phyloP scores from a whole-genome alignment of 108 stramenopile species.

The Pseudonitzschia pungens region DNA sequence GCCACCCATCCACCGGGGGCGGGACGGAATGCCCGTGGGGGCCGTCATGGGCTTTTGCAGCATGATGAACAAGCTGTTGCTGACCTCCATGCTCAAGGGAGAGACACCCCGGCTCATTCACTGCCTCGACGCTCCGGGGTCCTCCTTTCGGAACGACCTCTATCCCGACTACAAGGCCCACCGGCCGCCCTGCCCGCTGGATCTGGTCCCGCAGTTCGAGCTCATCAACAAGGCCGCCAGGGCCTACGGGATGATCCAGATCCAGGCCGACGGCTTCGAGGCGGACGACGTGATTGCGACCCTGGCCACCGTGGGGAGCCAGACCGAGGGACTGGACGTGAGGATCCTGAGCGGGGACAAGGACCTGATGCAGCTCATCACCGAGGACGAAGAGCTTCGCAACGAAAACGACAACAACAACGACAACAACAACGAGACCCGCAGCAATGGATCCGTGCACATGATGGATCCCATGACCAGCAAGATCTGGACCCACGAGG shows the following conservation, averaged over 20 bases:
- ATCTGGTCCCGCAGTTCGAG: slow-evolving; percentile 83
- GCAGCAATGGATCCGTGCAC: slow-evolving; percentile 41
- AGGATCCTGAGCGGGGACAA: slow-evolving; percentile 85
- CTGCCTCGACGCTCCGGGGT: slow-evolving; percentile 68
- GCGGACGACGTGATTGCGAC: slow-evolving; percentile 94
- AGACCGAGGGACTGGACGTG: slow-evolving; percentile 62
- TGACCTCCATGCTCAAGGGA: slow-evolving; percentile 53
- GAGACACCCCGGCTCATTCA: slow-evolving; percentile 79
- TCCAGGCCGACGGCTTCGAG: slow-evolving; percentile 79
- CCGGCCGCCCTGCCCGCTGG: slow-evolving; percentile 72
- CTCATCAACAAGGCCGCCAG: slow-evolving; percentile 65
- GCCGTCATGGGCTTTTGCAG: slow-evolving; percentile 88
- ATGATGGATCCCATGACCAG: slow-evolving; percentile 88
- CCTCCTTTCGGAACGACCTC: slow-evolving; percentile 71
- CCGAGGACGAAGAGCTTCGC: slow-evolving; percentile 33
- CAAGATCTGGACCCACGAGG: slow-evolving; percentile 54
- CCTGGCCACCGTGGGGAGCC: slow-evolving; percentile 50
- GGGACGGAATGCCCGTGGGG: slow-evolving; percentile 79
- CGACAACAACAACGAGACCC: not conserved
- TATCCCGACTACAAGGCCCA: slow-evolving; percentile 87
- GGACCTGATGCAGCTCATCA: slow-evolving; percentile 91
- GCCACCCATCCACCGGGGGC: slow-evolving; percentile 75
- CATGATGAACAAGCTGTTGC: slow-evolving; percentile 78
- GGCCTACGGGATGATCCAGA: slow-evolving; percentile 79
- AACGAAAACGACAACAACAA: not conserved